phyloP scores from a whole-genome alignment of 2,329 filamentous ascomycete species.

The Sporothrix dimorphospora region DNA sequence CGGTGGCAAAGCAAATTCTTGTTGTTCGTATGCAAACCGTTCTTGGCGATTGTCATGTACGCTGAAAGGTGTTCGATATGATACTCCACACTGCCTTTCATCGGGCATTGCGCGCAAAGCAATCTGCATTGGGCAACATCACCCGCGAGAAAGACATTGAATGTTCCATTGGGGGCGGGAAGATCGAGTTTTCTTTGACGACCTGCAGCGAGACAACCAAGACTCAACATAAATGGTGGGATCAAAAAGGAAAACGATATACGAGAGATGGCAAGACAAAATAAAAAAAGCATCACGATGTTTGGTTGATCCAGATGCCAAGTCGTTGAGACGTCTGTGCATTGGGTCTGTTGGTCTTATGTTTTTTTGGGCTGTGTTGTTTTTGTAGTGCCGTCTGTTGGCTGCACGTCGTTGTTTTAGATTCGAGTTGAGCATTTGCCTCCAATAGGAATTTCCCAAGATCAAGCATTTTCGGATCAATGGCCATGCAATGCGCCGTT shows the following conservation, averaged over 20 bases:
- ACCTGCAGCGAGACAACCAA: background rate
- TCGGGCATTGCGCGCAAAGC: background rate
- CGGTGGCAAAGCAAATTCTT: background rate
- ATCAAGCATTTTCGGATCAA: background rate
- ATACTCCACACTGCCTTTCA: background rate
- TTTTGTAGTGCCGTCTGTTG: conserved; percentile 3
- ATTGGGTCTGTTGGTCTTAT: background rate
- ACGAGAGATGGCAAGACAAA: background rate
- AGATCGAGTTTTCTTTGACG: background rate
- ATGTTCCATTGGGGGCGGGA: background rate
- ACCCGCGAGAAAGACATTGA: background rate
- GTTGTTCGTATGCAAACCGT: background rate
- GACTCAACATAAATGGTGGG: no score
- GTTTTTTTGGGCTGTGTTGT: background rate
- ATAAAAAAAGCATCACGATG: background rate
- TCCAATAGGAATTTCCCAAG: background rate
- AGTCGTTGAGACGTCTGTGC: background rate
- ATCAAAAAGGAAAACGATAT: background rate
- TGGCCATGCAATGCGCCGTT: background rate
- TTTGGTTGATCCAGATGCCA: background rate
- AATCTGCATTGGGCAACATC: background rate
- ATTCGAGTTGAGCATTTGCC: background rate
- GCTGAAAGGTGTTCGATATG: background rate
- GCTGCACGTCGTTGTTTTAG: conserved; percentile 10
- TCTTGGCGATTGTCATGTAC: background rate